Conservation (phyloP, 164 flowering plant species). For the Vitis amurensis region DNA sequence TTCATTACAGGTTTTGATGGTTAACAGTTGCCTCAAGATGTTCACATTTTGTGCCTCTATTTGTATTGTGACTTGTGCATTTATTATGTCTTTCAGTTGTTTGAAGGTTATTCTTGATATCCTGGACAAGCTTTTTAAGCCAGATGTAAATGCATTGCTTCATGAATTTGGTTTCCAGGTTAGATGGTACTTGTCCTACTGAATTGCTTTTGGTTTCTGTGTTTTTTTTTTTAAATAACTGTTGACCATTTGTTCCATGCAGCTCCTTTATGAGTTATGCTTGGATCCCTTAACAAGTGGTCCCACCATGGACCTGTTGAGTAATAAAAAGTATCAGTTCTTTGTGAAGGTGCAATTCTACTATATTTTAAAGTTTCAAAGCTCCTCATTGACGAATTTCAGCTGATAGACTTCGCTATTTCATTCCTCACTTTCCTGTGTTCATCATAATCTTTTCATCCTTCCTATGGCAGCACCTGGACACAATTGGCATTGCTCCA, state of each 20-base stretch:
- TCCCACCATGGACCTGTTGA: constrained; percentile 77
- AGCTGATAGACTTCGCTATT: neutral
- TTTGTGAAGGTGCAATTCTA: constrained; percentile 66
- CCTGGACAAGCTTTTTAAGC: constrained; percentile 76
- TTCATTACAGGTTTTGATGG: constrained; percentile 79
- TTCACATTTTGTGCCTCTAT: neutral
- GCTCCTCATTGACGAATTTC: neutral
- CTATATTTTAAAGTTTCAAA: neutral
- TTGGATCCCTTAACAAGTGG: constrained; percentile 84
- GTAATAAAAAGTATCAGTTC: constrained; percentile 76
- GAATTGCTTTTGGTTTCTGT: neutral
- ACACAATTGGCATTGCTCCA: constrained; percentile 73
- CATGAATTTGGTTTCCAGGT: constrained; percentile 98
- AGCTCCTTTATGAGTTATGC: constrained; percentile 90
- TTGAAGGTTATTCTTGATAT: constrained; percentile 91
- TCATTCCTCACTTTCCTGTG: neutral
- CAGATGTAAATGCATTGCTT: constrained; percentile 81
- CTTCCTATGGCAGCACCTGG: constrained; percentile 63
- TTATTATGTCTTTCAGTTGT: constrained; percentile 54
- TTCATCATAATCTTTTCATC: neutral
- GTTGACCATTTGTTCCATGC: constrained; percentile 27
- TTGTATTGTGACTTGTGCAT: neutral
- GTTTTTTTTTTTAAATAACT: neutral
- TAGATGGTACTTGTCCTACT: constrained; percentile 9
- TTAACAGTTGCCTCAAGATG: constrained; percentile 1